phyloP scores from a whole-genome alignment of 495 filamentous ascomycete genomes.

The Neurospora sp. region DNA sequence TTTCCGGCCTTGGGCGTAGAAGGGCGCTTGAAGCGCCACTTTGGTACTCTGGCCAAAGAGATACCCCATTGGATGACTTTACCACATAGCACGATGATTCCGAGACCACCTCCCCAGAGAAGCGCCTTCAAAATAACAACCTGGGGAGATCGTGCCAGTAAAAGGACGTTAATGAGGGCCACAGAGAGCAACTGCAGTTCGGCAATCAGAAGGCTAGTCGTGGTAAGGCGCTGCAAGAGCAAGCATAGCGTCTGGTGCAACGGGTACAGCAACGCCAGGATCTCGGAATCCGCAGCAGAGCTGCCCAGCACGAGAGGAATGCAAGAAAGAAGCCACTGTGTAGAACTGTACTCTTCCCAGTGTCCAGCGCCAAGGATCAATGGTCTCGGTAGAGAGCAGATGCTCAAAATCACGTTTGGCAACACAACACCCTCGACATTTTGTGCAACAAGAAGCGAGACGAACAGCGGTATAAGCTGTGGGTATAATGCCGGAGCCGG shows the following conservation, averaged over 20 bases:
- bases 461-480: slow-evolving; percentile 59
- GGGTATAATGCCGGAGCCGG: slow-evolving; percentile 89
- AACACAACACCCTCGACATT: slow-evolving; percentile 47
- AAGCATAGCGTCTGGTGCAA: slow-evolving; percentile 73
- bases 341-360: slow-evolving; percentile 44
- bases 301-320: slow-evolving; percentile 36
- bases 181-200: slow-evolving; percentile 81
- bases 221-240: slow-evolving; percentile 67
- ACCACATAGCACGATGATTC: slow-evolving; percentile 60
- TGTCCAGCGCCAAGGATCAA: slow-evolving; percentile 54
- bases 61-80: slow-evolving; percentile 80
- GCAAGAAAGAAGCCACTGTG: slow-evolving; percentile 66
- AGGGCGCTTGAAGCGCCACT: slow-evolving; percentile 70
- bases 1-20: slow-evolving; percentile 12
- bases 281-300: slow-evolving; percentile 36
- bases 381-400: slow-evolving; percentile 64
- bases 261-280: slow-evolving; percentile 63
- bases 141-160: slow-evolving; percentile 75
- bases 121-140: slow-evolving; percentile 69
- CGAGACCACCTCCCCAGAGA: slow-evolving; percentile 80
- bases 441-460: slow-evolving; percentile 65
- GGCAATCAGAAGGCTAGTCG: slow-evolving; percentile 73
- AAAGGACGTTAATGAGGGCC: slow-evolving; percentile 69
- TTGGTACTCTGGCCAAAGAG: slow-evolving; percentile 74
- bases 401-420: slow-evolving; percentile 69